Base-by-base conservation (phyloP, 306 rosid species). In the Rosa multiflora region DNA sequence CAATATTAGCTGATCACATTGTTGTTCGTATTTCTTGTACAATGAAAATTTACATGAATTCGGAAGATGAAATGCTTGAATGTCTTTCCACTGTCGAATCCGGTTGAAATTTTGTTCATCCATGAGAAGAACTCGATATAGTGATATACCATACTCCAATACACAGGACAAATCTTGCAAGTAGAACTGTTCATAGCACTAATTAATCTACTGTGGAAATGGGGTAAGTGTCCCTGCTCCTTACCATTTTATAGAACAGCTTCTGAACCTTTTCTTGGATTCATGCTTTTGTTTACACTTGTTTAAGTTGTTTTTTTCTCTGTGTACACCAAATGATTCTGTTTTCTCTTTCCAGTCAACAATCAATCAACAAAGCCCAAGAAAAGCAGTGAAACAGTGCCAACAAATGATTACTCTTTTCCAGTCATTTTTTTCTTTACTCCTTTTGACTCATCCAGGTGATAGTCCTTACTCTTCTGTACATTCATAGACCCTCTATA, bases 331-430 rank as follows among this genome's bases (percentile, higher is more conserved):
- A 66, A 83, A 87, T 91, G 72, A 89, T 87, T 85, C 66, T 75
- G 79, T 74, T 74, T 79, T 49, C 75, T 66, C 83, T 82, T 76
- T 87, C 72, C 75, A 73, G 93, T 87, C 91, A 87, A 87, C 76
- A 84, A 44, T 73, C 78, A 13, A 3, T 73, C 76, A 73, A 53
- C 77, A 79, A 76, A 14, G 0, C 76, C 76, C 51, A 53, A 79
- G 75, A 74, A 74, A 84, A 86, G 78, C 72, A 78, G 73, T 74
- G 44, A 75, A 71, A 74, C 37, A 37, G 62, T 74, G 64, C 70
- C 80, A 18, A 39, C 79, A 84, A 83, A 86, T 87, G 80, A 88
- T 87, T 72, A 83, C 63, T 48, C 72, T 64, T 63, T 70, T 68
- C 48, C 52, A 5, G 26, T 39, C 26, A 48, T 48, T 2, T 39